Base-by-base conservation (phyloP, 352 stramenopile species). In the Pythium vanterpoolii region DNA sequence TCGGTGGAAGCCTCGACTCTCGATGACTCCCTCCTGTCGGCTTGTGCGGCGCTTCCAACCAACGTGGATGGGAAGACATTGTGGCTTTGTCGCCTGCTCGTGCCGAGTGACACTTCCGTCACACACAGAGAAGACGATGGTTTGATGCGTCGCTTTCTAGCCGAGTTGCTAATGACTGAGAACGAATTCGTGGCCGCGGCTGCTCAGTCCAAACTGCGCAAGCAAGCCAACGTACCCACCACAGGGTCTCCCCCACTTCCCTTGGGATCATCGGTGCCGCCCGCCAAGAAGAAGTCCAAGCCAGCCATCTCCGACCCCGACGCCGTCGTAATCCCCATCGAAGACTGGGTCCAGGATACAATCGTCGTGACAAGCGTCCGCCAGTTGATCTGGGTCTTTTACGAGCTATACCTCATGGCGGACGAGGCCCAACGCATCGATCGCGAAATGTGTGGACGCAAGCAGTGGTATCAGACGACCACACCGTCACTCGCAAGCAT, bases 341-440 rank as follows among this genome's bases (percentile, higher is more conserved):
- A 62, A 3, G 53, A 68, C 5, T 62, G 53, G 61, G 40, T 48
- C 8, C 23, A 33, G 8, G 62, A 69, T 23, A 23, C 31, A 0
- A 28, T 43, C 1, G 38, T 64, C 2, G 50, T 70, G 1, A 16
- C 27, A 4, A 59, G 49, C 14, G 56, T 62, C 4, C 52, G 69
- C n/a, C 67, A 83, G 39, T 47, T 89, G 14, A 66, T 82, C 2
- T 81, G 68, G 69, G 46, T 66, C 7, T 78, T 89, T 45, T 87
- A 87, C 51, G 75, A 87, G 40, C 73, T 73, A 13, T 86, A 86
- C 45, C 53, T 87, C 6, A 72, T 85, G 46, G 69, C 67, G 3
- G 62, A 79, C 26, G 79, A 89, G 55, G 76, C 69, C 5, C 51
- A 67, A 6, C 40, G 47, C 4, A 46, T 68, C 26, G 28, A 60